Conservation (phyloP, 208 protist species). For the Leishmania major region DNA sequence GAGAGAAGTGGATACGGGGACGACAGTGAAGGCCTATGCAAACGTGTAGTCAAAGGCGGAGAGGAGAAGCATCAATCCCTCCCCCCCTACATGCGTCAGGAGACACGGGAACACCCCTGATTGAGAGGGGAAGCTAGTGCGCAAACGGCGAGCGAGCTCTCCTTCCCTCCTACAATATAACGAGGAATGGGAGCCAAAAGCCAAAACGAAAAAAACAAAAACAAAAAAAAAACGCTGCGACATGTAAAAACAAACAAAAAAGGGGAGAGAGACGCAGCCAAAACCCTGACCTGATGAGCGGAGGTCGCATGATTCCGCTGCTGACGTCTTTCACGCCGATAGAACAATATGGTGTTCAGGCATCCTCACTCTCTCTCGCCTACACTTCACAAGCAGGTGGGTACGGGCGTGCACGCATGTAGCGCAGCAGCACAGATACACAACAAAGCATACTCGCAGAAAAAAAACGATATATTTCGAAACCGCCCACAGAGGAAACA, state of each 20-base stretch:
- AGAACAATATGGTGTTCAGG: too few relatives aligned
- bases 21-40: background rate
- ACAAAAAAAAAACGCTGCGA: background rate
- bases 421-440: background rate
- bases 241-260: background rate
- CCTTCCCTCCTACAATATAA: background rate
- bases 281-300: background rate
- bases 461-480: background rate
- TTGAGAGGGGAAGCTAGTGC: background rate
- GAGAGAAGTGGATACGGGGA: background rate
- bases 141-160: background rate
- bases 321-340: background rate
- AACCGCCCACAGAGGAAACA: background rate
- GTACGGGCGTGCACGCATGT: background rate
- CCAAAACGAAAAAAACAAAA: too few relatives aligned
- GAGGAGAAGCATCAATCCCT: conserved; percentile 1
- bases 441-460: background rate
- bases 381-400: background rate
- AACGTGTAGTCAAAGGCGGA: background rate
- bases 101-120: background rate
- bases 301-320: background rate
- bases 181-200: background rate
- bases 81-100: background rate
- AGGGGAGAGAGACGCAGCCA: background rate
- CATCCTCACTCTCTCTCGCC: background rate